Evolutionary conservation across 2,329 filamentous ascomycete genomes (phyloP).

Genomic region (Penicillium sp.): DNA sequence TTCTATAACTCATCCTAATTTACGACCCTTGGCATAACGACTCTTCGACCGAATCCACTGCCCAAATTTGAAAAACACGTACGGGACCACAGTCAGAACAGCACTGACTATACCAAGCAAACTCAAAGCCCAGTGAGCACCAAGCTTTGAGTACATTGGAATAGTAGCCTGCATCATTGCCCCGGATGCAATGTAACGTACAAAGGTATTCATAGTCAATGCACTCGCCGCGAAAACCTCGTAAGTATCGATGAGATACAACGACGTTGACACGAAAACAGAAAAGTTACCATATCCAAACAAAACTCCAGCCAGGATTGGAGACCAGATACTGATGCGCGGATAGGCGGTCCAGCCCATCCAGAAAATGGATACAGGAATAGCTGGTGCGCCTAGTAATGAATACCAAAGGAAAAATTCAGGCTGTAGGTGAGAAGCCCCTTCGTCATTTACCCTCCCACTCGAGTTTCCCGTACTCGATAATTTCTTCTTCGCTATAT

Average conservation of each 20-base stretch:
- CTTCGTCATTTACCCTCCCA: not conserved
- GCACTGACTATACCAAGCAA: constrained; percentile 55
- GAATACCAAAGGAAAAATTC: constrained; percentile 44
- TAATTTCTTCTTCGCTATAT: constrained; percentile 40
- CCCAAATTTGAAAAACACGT: constrained; percentile 47
- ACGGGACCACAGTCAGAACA: constrained; percentile 40
- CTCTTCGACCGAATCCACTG: constrained; percentile 6
- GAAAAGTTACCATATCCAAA: constrained; percentile 47
- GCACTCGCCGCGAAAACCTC: constrained; percentile 25
- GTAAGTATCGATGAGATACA: constrained; percentile 32
- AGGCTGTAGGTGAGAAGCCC: constrained; percentile 21
- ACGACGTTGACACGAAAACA: constrained; percentile 32
- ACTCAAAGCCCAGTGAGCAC: constrained; percentile 57
- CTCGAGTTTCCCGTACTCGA: constrained; percentile 2
- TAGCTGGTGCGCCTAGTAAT: constrained; percentile 26
- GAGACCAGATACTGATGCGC: constrained; percentile 36
- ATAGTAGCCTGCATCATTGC: constrained; percentile 34
- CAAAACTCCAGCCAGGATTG: constrained; percentile 25
- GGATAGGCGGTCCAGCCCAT: constrained; percentile 45
- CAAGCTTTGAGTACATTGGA: constrained; percentile 57
- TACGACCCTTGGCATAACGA: constrained; percentile 19
- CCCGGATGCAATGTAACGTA: constrained; percentile 28
- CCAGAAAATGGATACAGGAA: constrained; percentile 48
- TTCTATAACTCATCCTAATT: no score
- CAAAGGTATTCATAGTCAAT: constrained; percentile 29